Conservation (phyloP, 1,139 yeast genomes). For the Suhomyces yuchorum region DNA sequence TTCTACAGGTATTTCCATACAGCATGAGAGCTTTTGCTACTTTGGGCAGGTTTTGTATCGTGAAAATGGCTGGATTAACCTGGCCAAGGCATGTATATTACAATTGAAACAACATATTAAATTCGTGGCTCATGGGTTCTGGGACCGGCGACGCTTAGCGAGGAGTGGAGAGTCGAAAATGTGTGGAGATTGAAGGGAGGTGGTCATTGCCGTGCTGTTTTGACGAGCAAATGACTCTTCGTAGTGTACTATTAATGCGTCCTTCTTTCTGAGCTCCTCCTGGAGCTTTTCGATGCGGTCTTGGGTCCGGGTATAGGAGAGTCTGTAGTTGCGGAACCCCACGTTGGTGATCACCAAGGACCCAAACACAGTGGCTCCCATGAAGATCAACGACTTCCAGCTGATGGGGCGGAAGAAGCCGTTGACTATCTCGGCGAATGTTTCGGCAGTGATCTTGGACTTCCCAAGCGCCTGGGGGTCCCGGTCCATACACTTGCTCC, state of each 20-base stretch:
- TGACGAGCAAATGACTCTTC: slow-evolving; percentile 1
- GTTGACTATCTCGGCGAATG: slow-evolving; percentile 79
- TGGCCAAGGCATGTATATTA: neutral
- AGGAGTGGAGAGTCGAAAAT: slow-evolving; percentile 5
- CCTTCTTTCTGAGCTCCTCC: slow-evolving; percentile 10
- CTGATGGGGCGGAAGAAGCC: slow-evolving; percentile 75
- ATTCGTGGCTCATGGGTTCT: neutral
- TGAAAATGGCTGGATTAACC: too few relatives aligned
- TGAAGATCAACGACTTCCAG: slow-evolving; percentile 67
- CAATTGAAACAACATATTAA: neutral
- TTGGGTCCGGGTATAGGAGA: slow-evolving; percentile 2
- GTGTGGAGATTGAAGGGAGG: slow-evolving; percentile 2
- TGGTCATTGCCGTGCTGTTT: slow-evolving; percentile 4
- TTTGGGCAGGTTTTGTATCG: too few relatives aligned
- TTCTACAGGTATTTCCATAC: too few relatives aligned
- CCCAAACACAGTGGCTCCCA: slow-evolving; percentile 45
- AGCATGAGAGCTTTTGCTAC: too few relatives aligned
- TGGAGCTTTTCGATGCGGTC: slow-evolving; percentile 8
- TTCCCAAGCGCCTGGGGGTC: slow-evolving; percentile 81
- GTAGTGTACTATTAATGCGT: slow-evolving; percentile 10
- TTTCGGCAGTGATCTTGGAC: slow-evolving; percentile 76
- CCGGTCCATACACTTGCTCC: slow-evolving; percentile 86
- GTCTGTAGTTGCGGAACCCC: slow-evolving; percentile 40
- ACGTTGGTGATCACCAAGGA: slow-evolving; percentile 43
- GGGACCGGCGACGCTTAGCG: slow-evolving; percentile 3